Base-by-base conservation (phyloP, 768 basidiomycete species). In the Pulveroboletus sp. region DNA sequence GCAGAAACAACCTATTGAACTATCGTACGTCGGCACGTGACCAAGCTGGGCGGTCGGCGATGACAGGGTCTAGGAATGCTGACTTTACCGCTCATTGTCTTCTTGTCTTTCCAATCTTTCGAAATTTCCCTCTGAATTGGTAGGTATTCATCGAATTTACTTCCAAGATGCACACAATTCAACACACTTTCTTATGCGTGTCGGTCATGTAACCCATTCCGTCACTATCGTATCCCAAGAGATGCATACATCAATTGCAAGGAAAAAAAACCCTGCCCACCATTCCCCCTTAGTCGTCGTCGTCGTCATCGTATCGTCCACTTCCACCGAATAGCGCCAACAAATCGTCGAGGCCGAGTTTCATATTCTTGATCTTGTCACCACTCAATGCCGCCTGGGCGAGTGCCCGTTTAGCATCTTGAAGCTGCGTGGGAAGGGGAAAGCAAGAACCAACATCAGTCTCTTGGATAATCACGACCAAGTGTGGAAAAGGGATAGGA, bases 361-460 rank as follows among this genome's bases (percentile, higher is more conserved):
- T 85, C 77, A 84, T 79, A 60, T 83, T 82, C 79, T 91, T 89
- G 62, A 89, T 75, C 68, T 87, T 92, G 70, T 91, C 85, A 9
- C 95, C 95, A 27, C 89, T 86, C 49, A 97, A 68, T 0, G 93
- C 91, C 2, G 93, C 91, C 22, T 76, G 76, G 2, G 94, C 82
- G 1, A 98, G 76, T 41, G 81, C 83, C 5, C 93, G 81, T 72
- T 98, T 98, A 67, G 83, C 80, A n/a, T 89, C 83, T 65, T 98
- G 95, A n/a, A 98, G 77, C 80, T 89, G 27, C 7, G 24, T 20
- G 5, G 29, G 23, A 6, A 20, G 8, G 10, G 0, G 11, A 29
- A 31, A 36, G 12, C n/a, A 40, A 38, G 10, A 0, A 39, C 2
- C 19, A 38, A 37, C 5, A 26, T 60, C 26, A 63, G 50, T 31